Evolutionary conservation across 2,329 filamentous ascomycete species (phyloP).

Genomic region (Ophiostoma tasmaniense): DNA sequence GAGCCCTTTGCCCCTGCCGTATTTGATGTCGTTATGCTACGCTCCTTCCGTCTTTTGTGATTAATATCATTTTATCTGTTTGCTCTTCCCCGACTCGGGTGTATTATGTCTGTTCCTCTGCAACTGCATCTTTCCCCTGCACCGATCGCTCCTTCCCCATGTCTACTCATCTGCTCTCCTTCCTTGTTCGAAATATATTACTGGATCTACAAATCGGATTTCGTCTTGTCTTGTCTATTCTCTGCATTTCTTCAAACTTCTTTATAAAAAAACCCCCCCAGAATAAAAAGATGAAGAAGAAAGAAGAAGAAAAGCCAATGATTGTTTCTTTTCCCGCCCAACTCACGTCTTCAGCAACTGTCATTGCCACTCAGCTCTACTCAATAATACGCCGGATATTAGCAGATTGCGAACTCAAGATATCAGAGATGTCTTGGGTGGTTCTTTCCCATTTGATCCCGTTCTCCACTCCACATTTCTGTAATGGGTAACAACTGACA

Average conservation of each 20-base stretch:
- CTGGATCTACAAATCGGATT: not conserved
- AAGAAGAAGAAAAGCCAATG: no score
- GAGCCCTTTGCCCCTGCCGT: not conserved
- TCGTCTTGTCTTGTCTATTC: not conserved
- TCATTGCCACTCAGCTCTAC: not conserved
- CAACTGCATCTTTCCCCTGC: not conserved
- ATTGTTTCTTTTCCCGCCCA: not conserved
- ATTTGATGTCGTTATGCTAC: not conserved
- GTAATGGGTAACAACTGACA: constrained; percentile 6
- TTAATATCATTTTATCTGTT: not conserved
- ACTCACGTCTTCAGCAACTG: not conserved
- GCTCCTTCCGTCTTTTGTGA: not conserved
- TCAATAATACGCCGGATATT: no score
- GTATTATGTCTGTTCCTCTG: not conserved
- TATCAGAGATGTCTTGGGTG: constrained; percentile 8
- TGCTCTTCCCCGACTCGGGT: not conserved
- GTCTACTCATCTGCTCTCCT: not conserved
- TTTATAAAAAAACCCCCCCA: not conserved
- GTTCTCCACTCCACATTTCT: constrained; percentile 5
- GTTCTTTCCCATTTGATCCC: constrained; percentile 1
- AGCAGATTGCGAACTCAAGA: not conserved
- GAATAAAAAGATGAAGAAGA: no score
- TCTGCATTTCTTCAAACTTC: no score
- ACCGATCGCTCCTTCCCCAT: not conserved
- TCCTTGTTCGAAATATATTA: not conserved